phyloP scores from a whole-genome alignment of 352 stramenopile species.

The Phytophthora macrochlamydospora region DNA sequence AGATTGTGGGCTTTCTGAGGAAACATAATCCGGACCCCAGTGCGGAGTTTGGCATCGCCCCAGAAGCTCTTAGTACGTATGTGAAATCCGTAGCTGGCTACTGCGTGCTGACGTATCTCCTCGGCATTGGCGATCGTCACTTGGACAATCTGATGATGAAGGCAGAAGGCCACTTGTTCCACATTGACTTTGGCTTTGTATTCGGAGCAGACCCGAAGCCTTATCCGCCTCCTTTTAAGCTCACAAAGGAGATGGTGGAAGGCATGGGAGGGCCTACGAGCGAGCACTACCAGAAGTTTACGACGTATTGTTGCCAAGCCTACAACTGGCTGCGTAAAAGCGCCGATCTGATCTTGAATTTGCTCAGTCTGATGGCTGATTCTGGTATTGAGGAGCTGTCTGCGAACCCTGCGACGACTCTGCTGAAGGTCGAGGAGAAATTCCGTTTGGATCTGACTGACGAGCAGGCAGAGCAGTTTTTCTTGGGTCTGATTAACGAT shows the following conservation, averaged over 20 bases:
- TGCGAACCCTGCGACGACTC: constrained; percentile 80
- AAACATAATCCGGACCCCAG: constrained; percentile 87
- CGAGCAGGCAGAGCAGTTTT: constrained; percentile 97
- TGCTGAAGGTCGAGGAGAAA: constrained; percentile 94
- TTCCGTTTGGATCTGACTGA: constrained; percentile 98
- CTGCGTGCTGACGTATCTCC: constrained; percentile 99
- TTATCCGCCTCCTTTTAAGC: constrained; percentile 97
- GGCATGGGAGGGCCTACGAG: constrained; percentile 94
- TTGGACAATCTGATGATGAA: constrained; percentile 99
- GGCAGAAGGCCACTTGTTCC: constrained; percentile 96
- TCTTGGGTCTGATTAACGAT: constrained; percentile 96
- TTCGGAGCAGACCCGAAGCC: constrained; percentile 99
- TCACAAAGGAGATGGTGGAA: constrained; percentile 98
- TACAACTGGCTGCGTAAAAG: constrained; percentile 97
- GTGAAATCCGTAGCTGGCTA: constrained; percentile 98
- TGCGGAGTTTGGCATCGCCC: constrained; percentile 88
- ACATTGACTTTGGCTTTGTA: constrained; percentile 99
- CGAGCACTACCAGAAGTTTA: constrained; percentile 93
- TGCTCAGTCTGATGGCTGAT: constrained; percentile 99
- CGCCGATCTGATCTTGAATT: constrained; percentile 97
- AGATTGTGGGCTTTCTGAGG: constrained; percentile 90
- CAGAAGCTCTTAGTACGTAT: constrained; percentile 95
- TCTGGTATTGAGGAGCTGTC: constrained; percentile 96
- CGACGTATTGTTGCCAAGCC: constrained; percentile 93
- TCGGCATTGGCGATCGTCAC: constrained; percentile 99